phyloP scores from a whole-genome alignment of 78 protist genomes.

The Chrysochromulina parva region DNA sequence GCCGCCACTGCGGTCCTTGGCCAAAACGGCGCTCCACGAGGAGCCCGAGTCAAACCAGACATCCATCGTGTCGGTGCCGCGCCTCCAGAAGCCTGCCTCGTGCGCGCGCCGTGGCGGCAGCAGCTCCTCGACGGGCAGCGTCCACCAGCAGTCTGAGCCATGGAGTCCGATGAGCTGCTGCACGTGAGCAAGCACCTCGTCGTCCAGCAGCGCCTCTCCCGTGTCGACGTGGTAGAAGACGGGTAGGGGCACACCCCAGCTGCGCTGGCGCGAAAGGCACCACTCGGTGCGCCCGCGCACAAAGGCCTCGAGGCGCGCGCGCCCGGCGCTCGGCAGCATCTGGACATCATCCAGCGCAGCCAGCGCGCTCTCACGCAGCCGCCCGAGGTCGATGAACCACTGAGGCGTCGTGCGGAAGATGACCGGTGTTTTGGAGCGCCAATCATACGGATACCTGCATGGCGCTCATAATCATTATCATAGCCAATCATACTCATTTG shows the following conservation, averaged over 20 bases:
- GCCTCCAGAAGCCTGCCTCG: background rate
- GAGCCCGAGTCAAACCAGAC: slow-evolving; percentile 95
- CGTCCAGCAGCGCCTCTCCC: slow-evolving; percentile 20
- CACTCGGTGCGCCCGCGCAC: slow-evolving; percentile 72
- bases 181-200: slow-evolving; percentile 62
- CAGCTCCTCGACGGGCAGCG: slow-evolving; percentile 49
- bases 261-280: slow-evolving; percentile 91
- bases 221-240: slow-evolving; percentile 66
- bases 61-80: slow-evolving; percentile 89
- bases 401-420: slow-evolving; percentile 64
- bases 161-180: slow-evolving; percentile 30
- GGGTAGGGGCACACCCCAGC: slow-evolving; percentile 96
- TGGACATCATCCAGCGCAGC: background rate
- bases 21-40: slow-evolving; percentile 67
- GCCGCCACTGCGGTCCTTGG: background rate
- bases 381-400: slow-evolving; percentile 24
- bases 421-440: slow-evolving; percentile 91
- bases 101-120: slow-evolving; percentile 55
- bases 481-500: too few relatives aligned
- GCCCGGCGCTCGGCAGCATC: slow-evolving; percentile 31
- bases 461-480: too few relatives aligned
- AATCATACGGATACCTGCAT: slow-evolving; percentile 92
- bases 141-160: slow-evolving; percentile 83
- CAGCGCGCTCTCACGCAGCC: slow-evolving; percentile 15
- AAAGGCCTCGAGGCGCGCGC: slow-evolving; percentile 50